A percentile compares a stretch with the other conserved stretches of the same genome.
Evolutionary conservation across 176 grass and related monocot species (phyloP).

Genomic region (Rhynchospora tenuis): DNA sequence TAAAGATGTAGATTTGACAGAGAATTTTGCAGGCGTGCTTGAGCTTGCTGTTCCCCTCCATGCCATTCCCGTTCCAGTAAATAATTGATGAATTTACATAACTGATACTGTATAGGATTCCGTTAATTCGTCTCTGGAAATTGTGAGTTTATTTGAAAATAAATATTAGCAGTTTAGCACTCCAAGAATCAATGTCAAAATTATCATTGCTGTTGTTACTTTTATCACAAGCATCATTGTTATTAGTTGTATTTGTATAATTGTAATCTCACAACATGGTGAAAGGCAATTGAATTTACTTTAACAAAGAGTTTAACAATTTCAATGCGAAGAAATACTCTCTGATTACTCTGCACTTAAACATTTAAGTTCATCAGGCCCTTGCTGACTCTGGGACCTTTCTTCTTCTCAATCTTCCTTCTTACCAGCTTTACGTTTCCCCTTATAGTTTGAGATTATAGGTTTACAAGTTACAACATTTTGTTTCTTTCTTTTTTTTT

Average conservation of each 20-base stretch:
- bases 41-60: conserved; percentile 46
- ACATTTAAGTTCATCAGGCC: too few relatives aligned
- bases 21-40: conserved; percentile 31
- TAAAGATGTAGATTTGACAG: conserved; percentile 38
- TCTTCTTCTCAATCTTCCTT: too few relatives aligned
- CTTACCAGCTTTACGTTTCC: too few relatives aligned
- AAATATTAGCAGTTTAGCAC: neutral
- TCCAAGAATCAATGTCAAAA: too few relatives aligned
- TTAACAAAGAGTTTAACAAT: neutral
- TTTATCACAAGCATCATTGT: too few relatives aligned
- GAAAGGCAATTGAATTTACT: neutral
- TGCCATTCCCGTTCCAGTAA: conserved; percentile 22
- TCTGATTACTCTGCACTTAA: too few relatives aligned
- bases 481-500: too few relatives aligned
- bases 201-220: too few relatives aligned
- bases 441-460: too few relatives aligned
- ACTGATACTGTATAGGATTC: neutral
- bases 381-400: too few relatives aligned
- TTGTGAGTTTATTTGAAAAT: neutral
- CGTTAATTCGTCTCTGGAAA: neutral
- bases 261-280: neutral
- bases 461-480: too few relatives aligned
- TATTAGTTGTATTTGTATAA: neutral
- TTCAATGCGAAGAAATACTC: neutral
- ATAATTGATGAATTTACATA: neutral